A percentile compares a stretch with the other conserved stretches of the same genome.
Evolutionary conservation across 2,329 filamentous ascomycete species (phyloP).

Genomic region (Neofusicoccum laricinum): DNA sequence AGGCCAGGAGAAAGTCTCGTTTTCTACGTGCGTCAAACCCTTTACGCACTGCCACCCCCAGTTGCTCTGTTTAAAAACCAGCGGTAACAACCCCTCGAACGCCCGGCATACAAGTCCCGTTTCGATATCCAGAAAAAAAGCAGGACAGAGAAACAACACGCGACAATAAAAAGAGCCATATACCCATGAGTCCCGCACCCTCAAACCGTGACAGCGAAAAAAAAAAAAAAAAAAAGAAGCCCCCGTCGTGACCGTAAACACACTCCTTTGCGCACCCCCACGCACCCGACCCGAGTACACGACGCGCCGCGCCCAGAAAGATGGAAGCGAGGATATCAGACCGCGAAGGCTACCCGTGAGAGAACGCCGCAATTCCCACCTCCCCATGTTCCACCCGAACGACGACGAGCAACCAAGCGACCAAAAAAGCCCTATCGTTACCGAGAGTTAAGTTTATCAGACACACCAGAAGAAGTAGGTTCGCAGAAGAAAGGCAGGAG

Average conservation of each 20-base stretch:
- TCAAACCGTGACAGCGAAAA: neutral
- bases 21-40: neutral
- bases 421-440: neutral
- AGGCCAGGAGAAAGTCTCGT: constrained; percentile 6
- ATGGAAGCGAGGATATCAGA: constrained; percentile 7
- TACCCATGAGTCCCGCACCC: neutral
- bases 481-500: neutral
- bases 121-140: neutral
- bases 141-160: neutral
- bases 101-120: neutral
- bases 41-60: neutral
- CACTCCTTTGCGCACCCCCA: neutral
- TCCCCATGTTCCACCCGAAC: neutral
- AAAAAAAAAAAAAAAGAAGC: neutral
- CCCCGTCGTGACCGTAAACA: constrained; percentile 7
- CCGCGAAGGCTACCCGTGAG: neutral
- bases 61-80: neutral
- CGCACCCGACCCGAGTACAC: neutral
- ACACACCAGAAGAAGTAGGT: neutral
- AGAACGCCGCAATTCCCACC: neutral
- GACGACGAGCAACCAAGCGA: neutral
- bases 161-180: neutral
- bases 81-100: neutral
- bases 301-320: constrained; percentile 8
- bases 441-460: constrained; percentile 8